Evolutionary conservation across 495 filamentous ascomycete species (phyloP).

Genomic region (Neurospora pannonica): DNA sequence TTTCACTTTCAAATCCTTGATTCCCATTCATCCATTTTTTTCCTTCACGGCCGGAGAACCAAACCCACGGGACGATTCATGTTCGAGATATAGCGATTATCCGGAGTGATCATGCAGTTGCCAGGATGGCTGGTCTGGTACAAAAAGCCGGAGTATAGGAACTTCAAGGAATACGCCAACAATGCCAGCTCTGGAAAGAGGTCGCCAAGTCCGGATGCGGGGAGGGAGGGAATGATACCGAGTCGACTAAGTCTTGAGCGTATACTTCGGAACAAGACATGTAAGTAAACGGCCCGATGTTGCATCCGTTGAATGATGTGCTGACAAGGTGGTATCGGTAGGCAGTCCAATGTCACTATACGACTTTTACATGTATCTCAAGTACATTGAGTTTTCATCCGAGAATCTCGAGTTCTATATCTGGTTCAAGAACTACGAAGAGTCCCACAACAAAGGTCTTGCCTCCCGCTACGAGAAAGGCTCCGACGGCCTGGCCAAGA

Average conservation of each 20-base stretch:
- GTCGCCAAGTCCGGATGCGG: slow-evolving; percentile 19
- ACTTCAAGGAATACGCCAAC: slow-evolving; percentile 28
- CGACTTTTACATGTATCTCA: slow-evolving; percentile 35
- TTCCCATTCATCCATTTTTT: background rate
- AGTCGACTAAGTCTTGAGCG: slow-evolving; percentile 27
- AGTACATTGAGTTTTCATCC: slow-evolving; percentile 29
- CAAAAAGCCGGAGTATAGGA: slow-evolving; percentile 36
- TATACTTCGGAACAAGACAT: slow-evolving; percentile 33
- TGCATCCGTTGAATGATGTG: background rate
- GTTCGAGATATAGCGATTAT: background rate
- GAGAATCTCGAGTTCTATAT: slow-evolving; percentile 61
- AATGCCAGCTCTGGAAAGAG: slow-evolving; percentile 17
- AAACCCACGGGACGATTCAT: background rate
- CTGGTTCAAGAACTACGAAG: slow-evolving; percentile 46
- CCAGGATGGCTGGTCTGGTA: slow-evolving; percentile 32
- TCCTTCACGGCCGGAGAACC: background rate
- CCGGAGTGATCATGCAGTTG: slow-evolving; percentile 11
- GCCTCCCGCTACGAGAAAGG: slow-evolving; percentile 14
- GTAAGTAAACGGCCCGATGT: slow-evolving; percentile 9
- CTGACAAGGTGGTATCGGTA: slow-evolving; percentile 1
- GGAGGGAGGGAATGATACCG: slow-evolving; percentile 22
- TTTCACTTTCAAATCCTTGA: background rate
- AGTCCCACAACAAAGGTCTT: slow-evolving; percentile 17
- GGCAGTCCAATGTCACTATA: slow-evolving; percentile 31
- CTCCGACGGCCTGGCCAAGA: slow-evolving; percentile 11